Percentiles rank a stretch among this genome's conserved stretches.
Evolutionary conservation across 768 basidiomycete genomes (phyloP).

Genomic region (Hericium alpestre): DNA sequence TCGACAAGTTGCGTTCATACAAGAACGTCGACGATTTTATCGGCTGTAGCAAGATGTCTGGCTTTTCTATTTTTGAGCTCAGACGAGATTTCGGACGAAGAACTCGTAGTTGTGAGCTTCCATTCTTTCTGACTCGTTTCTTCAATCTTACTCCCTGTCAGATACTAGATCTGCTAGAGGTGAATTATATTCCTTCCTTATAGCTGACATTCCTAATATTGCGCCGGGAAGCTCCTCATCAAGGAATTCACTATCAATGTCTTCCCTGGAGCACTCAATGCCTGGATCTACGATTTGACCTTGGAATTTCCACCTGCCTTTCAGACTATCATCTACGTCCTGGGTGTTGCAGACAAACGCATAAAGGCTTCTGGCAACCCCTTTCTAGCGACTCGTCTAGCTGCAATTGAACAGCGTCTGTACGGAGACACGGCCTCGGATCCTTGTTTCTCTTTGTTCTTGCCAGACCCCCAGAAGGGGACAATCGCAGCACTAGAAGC

Average conservation of each 20-base stretch:
- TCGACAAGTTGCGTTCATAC: not conserved
- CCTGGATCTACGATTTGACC: not conserved
- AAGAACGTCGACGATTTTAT: not conserved
- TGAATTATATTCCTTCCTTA: not conserved
- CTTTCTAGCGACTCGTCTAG: too few relatives aligned
- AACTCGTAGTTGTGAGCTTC: not conserved
- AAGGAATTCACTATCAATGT: not conserved
- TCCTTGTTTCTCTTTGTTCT: not conserved
- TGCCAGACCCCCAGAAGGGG: not conserved
- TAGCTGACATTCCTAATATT: not conserved
- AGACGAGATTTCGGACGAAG: not conserved
- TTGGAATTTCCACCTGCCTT: not conserved
- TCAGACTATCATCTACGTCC: not conserved
- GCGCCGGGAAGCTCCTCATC: not conserved
- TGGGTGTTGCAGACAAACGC: not conserved
- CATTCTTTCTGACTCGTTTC: not conserved
- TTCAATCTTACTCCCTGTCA: not conserved
- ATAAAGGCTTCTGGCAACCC: not conserved
- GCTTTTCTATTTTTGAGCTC: not conserved
- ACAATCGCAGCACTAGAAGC: not conserved
- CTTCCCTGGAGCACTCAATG: not conserved
- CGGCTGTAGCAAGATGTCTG: not conserved
- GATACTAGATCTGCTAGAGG: not conserved
- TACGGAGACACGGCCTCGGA: not conserved
- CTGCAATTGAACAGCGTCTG: too few relatives aligned